phyloP scores from a whole-genome alignment of 2,329 filamentous ascomycete genomes.

The Colletotrichum sidae region DNA sequence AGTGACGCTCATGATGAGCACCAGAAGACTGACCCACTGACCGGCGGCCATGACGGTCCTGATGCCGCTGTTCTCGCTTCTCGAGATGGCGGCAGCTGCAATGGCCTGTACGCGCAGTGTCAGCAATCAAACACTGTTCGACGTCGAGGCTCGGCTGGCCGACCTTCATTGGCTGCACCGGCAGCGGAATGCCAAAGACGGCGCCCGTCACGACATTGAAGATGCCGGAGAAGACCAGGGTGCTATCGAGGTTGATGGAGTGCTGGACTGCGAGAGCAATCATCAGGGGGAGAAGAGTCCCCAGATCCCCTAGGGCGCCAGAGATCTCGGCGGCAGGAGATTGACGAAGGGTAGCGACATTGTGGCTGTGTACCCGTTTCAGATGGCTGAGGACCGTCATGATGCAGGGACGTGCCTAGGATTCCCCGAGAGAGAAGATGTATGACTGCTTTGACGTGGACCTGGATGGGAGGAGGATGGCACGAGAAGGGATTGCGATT shows the following conservation, averaged over 20 bases:
- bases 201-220: slow-evolving; percentile 88
- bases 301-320: slow-evolving; percentile 87
- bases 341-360: slow-evolving; percentile 59
- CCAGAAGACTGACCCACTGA: slow-evolving; percentile 75
- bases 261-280: slow-evolving; percentile 83
- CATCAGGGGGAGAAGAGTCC: slow-evolving; percentile 89
- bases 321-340: slow-evolving; percentile 79
- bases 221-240: slow-evolving; percentile 87
- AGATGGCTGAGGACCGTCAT: slow-evolving; percentile 35
- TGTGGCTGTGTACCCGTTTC: slow-evolving; percentile 55
- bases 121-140: background rate
- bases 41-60: slow-evolving; percentile 83
- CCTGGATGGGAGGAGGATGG: too few species aligned
- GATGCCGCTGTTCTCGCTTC: slow-evolving; percentile 63
- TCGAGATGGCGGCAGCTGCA: slow-evolving; percentile 85
- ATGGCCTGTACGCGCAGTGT: slow-evolving; percentile 69
- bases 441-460: too few species aligned
- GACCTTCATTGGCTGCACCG: slow-evolving; percentile 88
- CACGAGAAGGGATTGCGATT: too few species aligned
- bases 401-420: slow-evolving; percentile 9
- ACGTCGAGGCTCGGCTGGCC: background rate
- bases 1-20: slow-evolving; percentile 82
- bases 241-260: slow-evolving; percentile 85
- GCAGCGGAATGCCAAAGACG: slow-evolving; percentile 87
- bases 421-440: background rate